Base-by-base conservation (phyloP, 257 asterid species). In the Datura wrightii region DNA sequence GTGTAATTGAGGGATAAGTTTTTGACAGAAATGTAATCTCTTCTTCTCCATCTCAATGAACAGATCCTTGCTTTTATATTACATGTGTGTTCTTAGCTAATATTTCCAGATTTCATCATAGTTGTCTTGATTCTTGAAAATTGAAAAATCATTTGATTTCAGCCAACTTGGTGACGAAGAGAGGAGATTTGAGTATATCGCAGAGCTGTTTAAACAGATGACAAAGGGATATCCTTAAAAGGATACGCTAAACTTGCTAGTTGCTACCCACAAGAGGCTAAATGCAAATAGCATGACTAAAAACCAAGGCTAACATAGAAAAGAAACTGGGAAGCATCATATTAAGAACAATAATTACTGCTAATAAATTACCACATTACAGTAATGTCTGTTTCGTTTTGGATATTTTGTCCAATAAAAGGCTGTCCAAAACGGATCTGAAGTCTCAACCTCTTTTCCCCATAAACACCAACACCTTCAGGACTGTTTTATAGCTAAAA, bases 361-460 rank as follows among this genome's bases (percentile, higher is more conserved):
- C 79, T 44, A 67, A 41, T 41, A 41, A 41, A 41, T 8, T 39
- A 24, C 31, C 31, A 39, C 79, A 34, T 69, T 18, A 42, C 24
- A 69, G 15, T 16, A 16, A 39, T 42, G 37, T 60, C 24, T 37
- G 52, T 3, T 69, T 69, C 10, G 7, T 39, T 69, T 66, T 69
- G 79, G 15, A 16, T 39, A 69, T 69, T 16, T 39, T 67, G 11
- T 67, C 76, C 79, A 71, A 67, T 37, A 18, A 70, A 70, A 70
- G 16, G 11, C 31, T 24, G 31, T 24, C 1, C 31, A 24, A 24
- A 24, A 24, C 15, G 5, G 36, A 59, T 70, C 46, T 41, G 36
- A 70, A 70, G 48, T 42, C 56, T 10, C 56, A 71, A 41, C 55
- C 79, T 71, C 37, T 71, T 71, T 71, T 10, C 6, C 55, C 79